Percentiles rank a stretch among this genome's conserved stretches.
Evolutionary conservation across 1,284 basidiomycete genomes (phyloP).

Genomic region (Heterobasidion occidentale): DNA sequence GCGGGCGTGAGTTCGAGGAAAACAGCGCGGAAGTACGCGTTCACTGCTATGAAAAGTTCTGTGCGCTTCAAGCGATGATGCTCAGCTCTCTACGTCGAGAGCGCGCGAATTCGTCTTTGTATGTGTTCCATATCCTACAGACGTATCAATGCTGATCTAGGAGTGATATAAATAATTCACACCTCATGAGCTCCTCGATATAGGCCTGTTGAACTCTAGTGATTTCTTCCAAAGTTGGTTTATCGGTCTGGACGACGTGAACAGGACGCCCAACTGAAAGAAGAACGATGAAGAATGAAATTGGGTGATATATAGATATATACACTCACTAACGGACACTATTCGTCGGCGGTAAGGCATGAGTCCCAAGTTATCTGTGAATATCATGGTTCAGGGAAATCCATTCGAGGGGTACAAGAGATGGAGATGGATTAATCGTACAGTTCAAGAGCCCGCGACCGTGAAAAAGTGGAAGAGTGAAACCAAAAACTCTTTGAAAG

Average conservation of each 20-base stretch:
- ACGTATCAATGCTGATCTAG: neutral
- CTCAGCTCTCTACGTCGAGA: constrained; percentile 63
- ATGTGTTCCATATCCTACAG: constrained; percentile 88
- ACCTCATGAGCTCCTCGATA: constrained; percentile 89
- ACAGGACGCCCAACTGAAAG: constrained; percentile 81
- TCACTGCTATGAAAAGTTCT: neutral
- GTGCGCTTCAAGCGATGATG: constrained; percentile 54
- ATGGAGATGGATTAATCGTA: constrained; percentile 26
- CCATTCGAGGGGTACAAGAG: neutral
- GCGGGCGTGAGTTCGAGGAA: neutral
- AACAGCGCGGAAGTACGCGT: neutral
- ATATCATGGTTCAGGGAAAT: neutral
- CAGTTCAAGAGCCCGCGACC: constrained; percentile 90
- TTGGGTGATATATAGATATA: neutral
- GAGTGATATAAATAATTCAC: constrained; percentile 10
- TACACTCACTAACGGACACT: constrained; percentile 81
- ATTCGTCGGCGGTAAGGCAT: constrained; percentile 95
- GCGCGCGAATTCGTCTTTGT: constrained; percentile 84
- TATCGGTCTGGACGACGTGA: constrained; percentile 66
- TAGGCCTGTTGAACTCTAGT: constrained; percentile 79
- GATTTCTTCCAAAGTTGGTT: constrained; percentile 79
- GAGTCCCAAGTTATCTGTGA: constrained; percentile 76
- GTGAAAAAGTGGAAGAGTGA: constrained; percentile 94
- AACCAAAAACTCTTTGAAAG: constrained; percentile 90
- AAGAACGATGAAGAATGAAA: neutral